Evolutionary conservation across 2,329 filamentous ascomycete species (phyloP), one percentile per base, ranked within the genome.

Genomic region (Hypoxylon sp.): DNA sequence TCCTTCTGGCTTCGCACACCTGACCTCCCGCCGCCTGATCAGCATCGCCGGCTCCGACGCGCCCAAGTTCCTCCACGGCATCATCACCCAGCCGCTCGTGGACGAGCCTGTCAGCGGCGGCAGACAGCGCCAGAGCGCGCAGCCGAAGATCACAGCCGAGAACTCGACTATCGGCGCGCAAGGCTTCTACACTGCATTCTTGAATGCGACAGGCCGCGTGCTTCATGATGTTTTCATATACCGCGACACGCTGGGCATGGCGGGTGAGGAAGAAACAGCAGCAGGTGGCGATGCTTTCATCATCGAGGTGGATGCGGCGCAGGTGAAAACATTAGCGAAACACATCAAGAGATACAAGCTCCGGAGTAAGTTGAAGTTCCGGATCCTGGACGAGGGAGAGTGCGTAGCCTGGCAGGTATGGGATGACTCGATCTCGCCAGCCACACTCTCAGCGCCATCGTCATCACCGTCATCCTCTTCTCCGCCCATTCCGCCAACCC

Each of bases 201-300:
- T 99, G 37, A 96, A 90, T 65, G 91, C 94, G 6, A 85, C 86
- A 58, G 95, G 95, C 37, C 85, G 93, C 55, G 83, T 99, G 8
- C 79, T 97, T 38, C 85, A 94, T 77, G 95, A 99, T 76, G 89
- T 92, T 48, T 96, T 98, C 74, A 81, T 99, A 43, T 97, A 97
- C 79, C 88, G 87, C 0, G 77, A 84, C 62, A 69, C 75, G 41
- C 69, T 74, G 42, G 67, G 67, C 18, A 40, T 68, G 11, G 55
- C 49, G 38, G 67, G 67, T 17, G 67, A 64, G 49, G 69, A 11
- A 60, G 58, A 58, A 42, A 64, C 65, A 48, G 65, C 65, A 48
- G 60, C 10, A 13, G 41, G 17, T 10, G 52, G 48, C 9, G 49
- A 80, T 60, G 79, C 81, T 24, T 94, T 90, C 79, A 75, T 97